Base-by-base conservation (phyloP, 2,329 filamentous ascomycete genomes). In the Botrytis hyacinthi region DNA sequence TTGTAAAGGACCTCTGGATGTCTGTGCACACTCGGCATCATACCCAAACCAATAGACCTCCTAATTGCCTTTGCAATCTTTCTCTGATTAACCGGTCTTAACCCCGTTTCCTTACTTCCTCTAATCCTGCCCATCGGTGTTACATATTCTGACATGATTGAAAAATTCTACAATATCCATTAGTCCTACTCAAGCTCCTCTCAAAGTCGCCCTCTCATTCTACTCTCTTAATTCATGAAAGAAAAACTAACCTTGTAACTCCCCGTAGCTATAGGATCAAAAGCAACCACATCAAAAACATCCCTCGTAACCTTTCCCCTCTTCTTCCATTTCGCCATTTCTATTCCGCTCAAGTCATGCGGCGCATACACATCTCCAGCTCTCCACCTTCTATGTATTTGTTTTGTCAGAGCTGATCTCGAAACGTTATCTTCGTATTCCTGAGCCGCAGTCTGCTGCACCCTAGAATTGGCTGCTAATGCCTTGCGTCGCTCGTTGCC, bases 31-130 rank as follows among this genome's bases (percentile, higher is more conserved):
- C 91, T 97, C 37, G 96, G 96, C 87, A 98, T 94, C 75, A 98
- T 85, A 26, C 96, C 96, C 80, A 98, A 87, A 1, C 95, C 96
- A 79, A 98, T 91, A 32, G 93, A 92, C 78, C 96, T 89, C 77
- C 96, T 87, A 79, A 99, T 92, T 71, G 97, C 95, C 86, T 97
- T 98, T 75, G 95, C 93, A 81, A 99, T 90, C 84, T 92, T 94
- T 78, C 96, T 88, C 85, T 99, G 96, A 85, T 98, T 98, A 77
- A 93, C 92, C 4, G 93, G 92, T 73, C 93, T 88, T 75, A 99
- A 85, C 22, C 93, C 94, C 0, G 95, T 98, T 37, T 91, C 85
- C 9, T 82, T 87, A n/a, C 88, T 86, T 81, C 92, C 90, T 84
- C 90, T 92, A 82, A 99, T 98, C 74, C 94, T 90, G 69, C 95